Evolutionary conservation across 2,329 filamentous ascomycete genomes (phyloP), one percentile per base, ranked within the genome.

Genomic region (Colletotrichum somersetense): DNA sequence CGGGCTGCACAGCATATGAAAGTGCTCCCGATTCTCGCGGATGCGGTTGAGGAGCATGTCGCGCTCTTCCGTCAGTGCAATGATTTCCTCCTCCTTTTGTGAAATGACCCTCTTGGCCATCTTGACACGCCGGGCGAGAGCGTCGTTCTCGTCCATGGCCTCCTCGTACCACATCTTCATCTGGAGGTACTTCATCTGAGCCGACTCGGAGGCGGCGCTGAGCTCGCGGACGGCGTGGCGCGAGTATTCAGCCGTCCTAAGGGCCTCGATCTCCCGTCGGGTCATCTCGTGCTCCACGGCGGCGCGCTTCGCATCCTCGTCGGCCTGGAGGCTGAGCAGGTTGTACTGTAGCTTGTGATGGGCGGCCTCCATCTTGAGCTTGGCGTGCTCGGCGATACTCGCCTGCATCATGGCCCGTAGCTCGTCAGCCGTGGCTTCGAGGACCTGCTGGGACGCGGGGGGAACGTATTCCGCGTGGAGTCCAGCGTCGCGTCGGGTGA

Each of bases 291-390:
- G 93, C 81, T 98, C 96, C 6, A 98, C 95, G 46, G 91, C 92
- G 75, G 96, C 94, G 35, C 95, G 91, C 81, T 97, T 95, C 12
- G 94, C 89, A 40, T 95, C 92, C 76, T 97, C 94, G 61, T 92
- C 91, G 66, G 93, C 95, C 78, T 97, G 94, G 75, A 98, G 91
- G 63, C 89, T 91, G 38, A 97, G 88, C 78, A 98, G 88, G 76
- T 92, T 95, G 79, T 95, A 93, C 80, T 98, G 96, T 66, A 98
- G 85, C 82, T 96, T 97, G 84, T 96, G 92, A 80, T 98, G 95
- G 42, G 95, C 93, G 20, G 93, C 91, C 71, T 95, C 93, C 85
- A 95, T 95, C 78, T 96, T 93, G 61, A 91, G 82, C 76, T 85
- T 87, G 57, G 86, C 84, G 72, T 90, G 87, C 75, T 91, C 88